phyloP scores from a whole-genome alignment of 306 rosid genomes.

The Medicago ruthenica region DNA sequence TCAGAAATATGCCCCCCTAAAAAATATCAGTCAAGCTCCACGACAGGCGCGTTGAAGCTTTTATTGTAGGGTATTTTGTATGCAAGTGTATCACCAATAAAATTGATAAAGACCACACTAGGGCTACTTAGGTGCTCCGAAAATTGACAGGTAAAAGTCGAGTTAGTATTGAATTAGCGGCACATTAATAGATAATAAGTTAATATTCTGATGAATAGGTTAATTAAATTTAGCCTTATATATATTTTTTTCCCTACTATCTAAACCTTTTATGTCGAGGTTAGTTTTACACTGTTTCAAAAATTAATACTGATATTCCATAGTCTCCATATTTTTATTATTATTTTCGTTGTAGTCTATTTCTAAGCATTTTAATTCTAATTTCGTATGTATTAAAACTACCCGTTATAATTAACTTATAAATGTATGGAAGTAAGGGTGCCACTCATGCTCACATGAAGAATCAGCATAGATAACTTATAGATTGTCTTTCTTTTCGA shows the following conservation, averaged over 20 bases:
- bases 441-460: conserved; percentile 4
- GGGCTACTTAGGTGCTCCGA: conserved; percentile 38
- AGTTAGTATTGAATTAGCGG: conserved; percentile 24
- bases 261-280: too few relatives aligned
- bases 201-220: conserved; percentile 9
- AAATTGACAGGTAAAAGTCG: conserved; percentile 25
- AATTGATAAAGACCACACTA: conserved; percentile 29
- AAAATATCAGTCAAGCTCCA: not conserved
- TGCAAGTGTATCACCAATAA: not conserved
- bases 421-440: conserved; percentile 8
- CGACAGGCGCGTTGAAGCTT: conserved; percentile 10
- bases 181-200: conserved; percentile 28
- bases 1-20: not conserved
- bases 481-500: conserved; percentile 31
- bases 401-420: not conserved
- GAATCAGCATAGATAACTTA: conserved; percentile 18
- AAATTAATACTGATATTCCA: not conserved
- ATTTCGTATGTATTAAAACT: not conserved
- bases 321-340: not conserved
- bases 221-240: conserved; percentile 5
- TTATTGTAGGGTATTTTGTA: conserved; percentile 31
- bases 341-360: not conserved
- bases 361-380: not conserved
- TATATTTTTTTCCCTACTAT: not conserved
- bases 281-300: conserved; percentile 6